Evolutionary conservation across 2,329 filamentous ascomycete genomes (phyloP).

Genomic region (Blumeria graminis): DNA sequence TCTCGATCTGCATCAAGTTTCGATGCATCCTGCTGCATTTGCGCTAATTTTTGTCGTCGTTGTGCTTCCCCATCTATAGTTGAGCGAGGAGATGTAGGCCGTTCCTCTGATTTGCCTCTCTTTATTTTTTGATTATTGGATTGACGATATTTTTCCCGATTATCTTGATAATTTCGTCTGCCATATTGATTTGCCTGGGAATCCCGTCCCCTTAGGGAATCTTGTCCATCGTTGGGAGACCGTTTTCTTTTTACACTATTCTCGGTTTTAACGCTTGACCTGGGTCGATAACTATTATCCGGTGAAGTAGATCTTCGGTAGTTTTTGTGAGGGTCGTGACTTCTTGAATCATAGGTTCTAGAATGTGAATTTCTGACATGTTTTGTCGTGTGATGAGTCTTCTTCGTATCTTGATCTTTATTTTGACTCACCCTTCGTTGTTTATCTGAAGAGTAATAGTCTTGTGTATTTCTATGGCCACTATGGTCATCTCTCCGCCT

Average conservation of each 20-base stretch:
- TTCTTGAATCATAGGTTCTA: too few species aligned
- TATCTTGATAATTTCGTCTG: constrained; percentile 8
- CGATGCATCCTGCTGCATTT: constrained; percentile 47
- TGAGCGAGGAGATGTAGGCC: constrained; percentile 7
- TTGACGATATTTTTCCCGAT: constrained; percentile 9
- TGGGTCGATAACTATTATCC: constrained; percentile 9
- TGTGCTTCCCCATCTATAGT: constrained; percentile 24
- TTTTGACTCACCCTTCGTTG: constrained; percentile 7
- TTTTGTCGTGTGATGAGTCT: constrained; percentile 1
- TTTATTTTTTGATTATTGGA: constrained; percentile 9
- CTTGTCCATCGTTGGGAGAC: constrained; percentile 7
- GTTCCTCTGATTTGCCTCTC: constrained; percentile 11
- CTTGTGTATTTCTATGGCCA: constrained; percentile 16
- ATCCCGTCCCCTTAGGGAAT: constrained; percentile 13
- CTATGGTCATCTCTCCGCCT: constrained; percentile 19
- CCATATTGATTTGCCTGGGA: constrained; percentile 11
- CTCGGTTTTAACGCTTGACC: constrained; percentile 2
- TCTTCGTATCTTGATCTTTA: constrained; percentile 6
- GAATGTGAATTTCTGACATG: too few species aligned
- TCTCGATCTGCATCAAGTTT: constrained; percentile 48
- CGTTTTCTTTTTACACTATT: constrained; percentile 6
- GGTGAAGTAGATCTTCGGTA: constrained; percentile 11
- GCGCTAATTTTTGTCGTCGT: constrained; percentile 40
- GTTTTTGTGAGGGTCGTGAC: too few species aligned
- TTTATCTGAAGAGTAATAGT: constrained; percentile 16